phyloP scores from a whole-genome alignment of 345 rosid species.

The Mallotus nudiflorus region DNA sequence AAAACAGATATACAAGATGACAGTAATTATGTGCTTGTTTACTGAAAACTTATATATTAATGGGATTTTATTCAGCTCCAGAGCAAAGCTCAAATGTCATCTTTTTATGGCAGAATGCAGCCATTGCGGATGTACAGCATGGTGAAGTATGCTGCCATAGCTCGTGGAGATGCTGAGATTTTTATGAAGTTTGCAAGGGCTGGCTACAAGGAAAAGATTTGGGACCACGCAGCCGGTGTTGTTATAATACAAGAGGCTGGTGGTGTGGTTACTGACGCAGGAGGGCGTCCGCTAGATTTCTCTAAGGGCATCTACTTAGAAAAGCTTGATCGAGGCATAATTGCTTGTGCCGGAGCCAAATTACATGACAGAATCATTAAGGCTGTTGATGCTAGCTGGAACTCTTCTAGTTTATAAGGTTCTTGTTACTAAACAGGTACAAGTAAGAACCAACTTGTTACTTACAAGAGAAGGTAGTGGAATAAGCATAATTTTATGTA shows the following conservation, averaged over 20 bases:
- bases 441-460: background rate
- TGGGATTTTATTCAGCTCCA: conserved; percentile 4
- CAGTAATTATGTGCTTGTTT: background rate
- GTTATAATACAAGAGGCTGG: conserved; percentile 54
- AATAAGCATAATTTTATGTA: background rate
- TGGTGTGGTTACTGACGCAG: conserved; percentile 57
- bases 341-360: conserved; percentile 43
- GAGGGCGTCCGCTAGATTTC: conserved; percentile 46
- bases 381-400: conserved; percentile 62
- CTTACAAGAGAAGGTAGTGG: background rate
- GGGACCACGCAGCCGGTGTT: conserved; percentile 62
- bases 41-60: background rate
- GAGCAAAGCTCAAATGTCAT: conserved; percentile 1
- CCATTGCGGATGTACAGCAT: conserved; percentile 58
- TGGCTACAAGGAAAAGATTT: conserved; percentile 61
- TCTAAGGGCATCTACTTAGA: conserved; percentile 47
- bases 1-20: too few relatives aligned
- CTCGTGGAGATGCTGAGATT: conserved; percentile 55
- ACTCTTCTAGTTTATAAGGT: conserved; percentile 46
- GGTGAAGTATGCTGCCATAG: conserved; percentile 62
- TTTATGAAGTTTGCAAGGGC: conserved; percentile 56
- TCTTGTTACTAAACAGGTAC: background rate
- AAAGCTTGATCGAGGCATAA: conserved; percentile 53
- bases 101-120: conserved; percentile 41
- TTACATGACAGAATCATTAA: conserved; percentile 44